Base-by-base conservation (phyloP, 352 stramenopile genomes). In the Globisporangium rhizosaccharum region DNA sequence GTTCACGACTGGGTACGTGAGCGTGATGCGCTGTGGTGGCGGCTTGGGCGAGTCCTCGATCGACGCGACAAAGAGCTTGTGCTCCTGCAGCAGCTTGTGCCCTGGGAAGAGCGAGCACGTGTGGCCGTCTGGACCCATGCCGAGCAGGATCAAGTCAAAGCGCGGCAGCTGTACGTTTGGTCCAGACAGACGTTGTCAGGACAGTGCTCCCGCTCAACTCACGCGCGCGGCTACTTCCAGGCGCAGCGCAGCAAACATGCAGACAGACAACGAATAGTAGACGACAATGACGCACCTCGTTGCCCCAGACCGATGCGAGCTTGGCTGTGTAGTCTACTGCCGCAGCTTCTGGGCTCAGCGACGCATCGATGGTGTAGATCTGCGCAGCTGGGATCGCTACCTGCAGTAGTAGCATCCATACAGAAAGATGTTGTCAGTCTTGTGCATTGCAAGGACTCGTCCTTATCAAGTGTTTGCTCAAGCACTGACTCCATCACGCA, bases 41-140 rank as follows among this genome's bases (percentile, higher is more conserved):
- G 96, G 96, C 81, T 99, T 99, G 20, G 97, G 97, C 30, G 96
- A 99, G 79, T 99, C 96, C 23, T 91, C 72, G 71, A 99, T 98
- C n/a, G 83, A 85, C 17, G 91, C 88, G 18, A 99, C 96, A 37
- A 92, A 90, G 30, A 85, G 67, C 54, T 67, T 71, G 17, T 72
- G 71, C 70, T 98, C 81, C 63, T 88, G 55, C n/a, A 99, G 66
- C 36, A 99, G 76, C 47, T 73, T 62, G 71, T 99, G 97, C 36
- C 81, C 85, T 0, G 97, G 97, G 75, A 99, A 99, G 20, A 99
- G 81, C 52, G 94, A 99, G 71, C 94, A 98, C 18, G 96, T 99
- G 81, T 99, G 97, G 14, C 97, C 97, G 70, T 99, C 97, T 6
- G 96, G 96, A 23, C 97, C 97, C 82, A 99, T 98, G 41, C 97